phyloP scores from a whole-genome alignment of 2,329 filamentous ascomycete genomes.

The Cladosporium sp. region DNA sequence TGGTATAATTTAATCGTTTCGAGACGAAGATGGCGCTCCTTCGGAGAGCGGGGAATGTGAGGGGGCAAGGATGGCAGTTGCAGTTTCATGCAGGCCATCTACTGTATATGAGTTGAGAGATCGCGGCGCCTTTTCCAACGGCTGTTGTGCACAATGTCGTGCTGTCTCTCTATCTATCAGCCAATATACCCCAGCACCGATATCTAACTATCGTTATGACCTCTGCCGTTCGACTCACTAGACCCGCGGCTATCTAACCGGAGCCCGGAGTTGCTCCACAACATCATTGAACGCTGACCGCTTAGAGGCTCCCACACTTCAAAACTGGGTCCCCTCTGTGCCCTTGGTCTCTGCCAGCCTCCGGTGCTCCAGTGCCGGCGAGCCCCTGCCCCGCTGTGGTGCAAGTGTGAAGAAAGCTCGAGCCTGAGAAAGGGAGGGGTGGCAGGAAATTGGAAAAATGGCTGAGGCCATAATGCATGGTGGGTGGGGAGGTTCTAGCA shows the following conservation, averaged over 20 bases:
- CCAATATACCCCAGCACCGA: constrained; percentile 1
- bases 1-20: constrained; percentile 9
- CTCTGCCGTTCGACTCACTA: not conserved
- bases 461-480: constrained; percentile 1
- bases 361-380: not conserved
- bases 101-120: constrained; percentile 1
- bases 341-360: not conserved
- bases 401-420: constrained; percentile 8
- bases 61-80: constrained; percentile 2
- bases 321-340: not conserved
- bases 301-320: not conserved
- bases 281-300: not conserved
- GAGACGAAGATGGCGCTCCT: constrained; percentile 8
- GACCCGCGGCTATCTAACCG: constrained; percentile 8
- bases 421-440: constrained; percentile 6
- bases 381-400: not conserved
- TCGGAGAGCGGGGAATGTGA: constrained; percentile 7
- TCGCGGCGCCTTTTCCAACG: not conserved
- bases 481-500: constrained; percentile 4
- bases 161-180: not conserved
- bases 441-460: constrained; percentile 11
- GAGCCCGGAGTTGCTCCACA: not conserved
- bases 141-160: not conserved
- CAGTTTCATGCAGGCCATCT: constrained; percentile 4
- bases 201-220: constrained; percentile 1